Evolutionary conservation across 768 basidiomycete genomes (phyloP), one percentile per base, ranked within the genome.

Genomic region (Suillus weaverae): DNA sequence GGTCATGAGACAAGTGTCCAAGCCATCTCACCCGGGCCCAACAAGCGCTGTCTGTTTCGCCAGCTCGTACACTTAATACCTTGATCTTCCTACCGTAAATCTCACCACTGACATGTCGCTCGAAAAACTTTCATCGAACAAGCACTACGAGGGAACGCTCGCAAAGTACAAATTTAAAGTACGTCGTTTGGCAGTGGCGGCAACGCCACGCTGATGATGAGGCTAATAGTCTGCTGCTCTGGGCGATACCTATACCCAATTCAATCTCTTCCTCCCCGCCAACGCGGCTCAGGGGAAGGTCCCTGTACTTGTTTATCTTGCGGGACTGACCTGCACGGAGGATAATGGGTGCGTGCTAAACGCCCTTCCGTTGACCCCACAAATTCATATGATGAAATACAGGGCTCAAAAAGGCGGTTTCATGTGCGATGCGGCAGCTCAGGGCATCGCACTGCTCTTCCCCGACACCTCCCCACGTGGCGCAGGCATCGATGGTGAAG

Each of bases 401-500:
- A 95, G 93, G 0, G 87, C 97, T 2, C 94, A 96, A 78, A 99
- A 99, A 76, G 96, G 94, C n/a, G 86, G 85, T 13, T 97, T 99
- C 79, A 79, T 98, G 44, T 83, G 87, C n/a, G 86, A 90, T 46
- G 97, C 97, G 2, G 86, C 94, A 5, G 81, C 86, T 22, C 88
- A 97, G 70, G 89, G 91, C 7, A 89, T 99, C 62, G 96, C 97
- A 0, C 80, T 99, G 59, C 86, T 99, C 65, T 94, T 98, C 75
- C 94, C 97, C 2, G 97, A 99, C 73, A 99, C 97, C 0, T 95
- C 93, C 39, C 97, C 97, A 1, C 86, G 97, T 43, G 95, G 95
- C 5, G 95, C 97, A 20, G 90, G 89, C 20, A 83, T 94, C 64
- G 86, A 89, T 59, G 93, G 90, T 54, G 95, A 95, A 79, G 84